These are phyloP conservation scores for Angophora floribunda DNA, from an alignment of 345 rosid species.

Conservation along the genomic window DNA sequence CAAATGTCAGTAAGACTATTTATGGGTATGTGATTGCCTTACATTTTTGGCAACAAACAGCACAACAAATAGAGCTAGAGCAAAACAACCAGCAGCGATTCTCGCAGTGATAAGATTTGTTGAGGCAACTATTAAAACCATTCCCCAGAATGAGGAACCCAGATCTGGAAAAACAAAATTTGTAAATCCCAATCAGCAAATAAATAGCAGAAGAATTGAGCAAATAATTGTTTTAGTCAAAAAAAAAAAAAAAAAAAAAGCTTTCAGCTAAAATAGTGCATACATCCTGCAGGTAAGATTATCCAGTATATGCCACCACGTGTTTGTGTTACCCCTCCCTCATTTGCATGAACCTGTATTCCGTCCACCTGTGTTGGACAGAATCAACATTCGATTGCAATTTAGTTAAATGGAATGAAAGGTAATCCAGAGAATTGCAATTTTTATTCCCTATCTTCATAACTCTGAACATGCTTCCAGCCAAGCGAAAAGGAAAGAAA, in stretches of 20 bases:
- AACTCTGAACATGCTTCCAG: background rate
- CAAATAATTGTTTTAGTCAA: background rate
- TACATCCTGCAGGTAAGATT: conserved; percentile 99
- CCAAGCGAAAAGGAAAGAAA: background rate
- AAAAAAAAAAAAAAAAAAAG: background rate
- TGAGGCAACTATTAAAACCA: conserved; percentile 92
- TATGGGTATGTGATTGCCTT: conserved; percentile 10
- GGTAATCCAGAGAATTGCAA: background rate
- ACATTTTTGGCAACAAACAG: conserved; percentile 89
- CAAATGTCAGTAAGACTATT: background rate
- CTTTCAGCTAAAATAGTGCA: background rate
- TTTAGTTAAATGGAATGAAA: background rate
- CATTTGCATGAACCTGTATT: conserved; percentile 88
- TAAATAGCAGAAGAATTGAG: background rate
- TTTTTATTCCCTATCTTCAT: background rate
- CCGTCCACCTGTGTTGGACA: conserved; percentile 67
- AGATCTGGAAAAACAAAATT: conserved; percentile 45
- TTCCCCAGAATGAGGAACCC: conserved; percentile 99
- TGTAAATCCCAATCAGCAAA: background rate
- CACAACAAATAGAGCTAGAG: conserved; percentile 67
- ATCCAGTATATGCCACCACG: conserved; percentile 94
- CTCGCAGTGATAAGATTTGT: conserved; percentile 81
- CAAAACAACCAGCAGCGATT: conserved; percentile 87
- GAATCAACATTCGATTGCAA: background rate
- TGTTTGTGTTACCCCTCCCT: conserved; percentile 89